Base-by-base conservation (phyloP, 2,329 filamentous ascomycete species). In the Aspergillus sp. region DNA sequence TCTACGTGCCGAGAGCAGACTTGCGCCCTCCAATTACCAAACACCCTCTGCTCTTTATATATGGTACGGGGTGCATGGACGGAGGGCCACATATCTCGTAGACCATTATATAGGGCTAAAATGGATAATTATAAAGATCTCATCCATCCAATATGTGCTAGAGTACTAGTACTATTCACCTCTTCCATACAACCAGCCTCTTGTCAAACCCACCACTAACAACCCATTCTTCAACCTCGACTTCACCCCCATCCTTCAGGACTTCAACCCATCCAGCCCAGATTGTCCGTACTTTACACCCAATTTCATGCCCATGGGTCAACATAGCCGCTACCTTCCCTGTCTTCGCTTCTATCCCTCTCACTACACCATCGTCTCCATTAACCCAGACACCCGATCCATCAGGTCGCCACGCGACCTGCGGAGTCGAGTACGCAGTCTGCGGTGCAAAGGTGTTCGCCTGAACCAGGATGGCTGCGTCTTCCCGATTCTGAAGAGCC, bases 131-230 rank as follows among this genome's bases (percentile, higher is more conserved):
- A 19, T 19, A 19, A 19, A 19, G 19, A 1, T 19, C 19, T 19
- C 19, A 19, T 19, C 19, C 41, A 34, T 41, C 12, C 38, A 45
- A 38, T 27, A 30, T 7, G 4, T 19, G 19, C 19, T 19, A 19
- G 19, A 19, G 19, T 19, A 19, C 19, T 19, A 19, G 19, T 19
- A 19, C 7, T 27, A 8, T 19, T 34, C 19, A 55, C 47, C 51
- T 54, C 48, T 63, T 70, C 81, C 81, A 83, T 32, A 82, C 61
- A 51, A 83, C 71, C 50, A 83, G 62, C 51, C 66, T 74, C 57
- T 79, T 79, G 64, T 84, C 81, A 62, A 83, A 84, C 1, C 80
- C 81, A 27, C 81, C 81, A 63, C 77, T 82, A 29, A 83, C 69
- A 45, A 83, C 57, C 61, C 75, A 72, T 60, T 83, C 80, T 49